These are phyloP conservation scores for Acanthamoeba lenticulata DNA, from an alignment of 208 protist genomes.

Conservation along the genomic window DNA sequence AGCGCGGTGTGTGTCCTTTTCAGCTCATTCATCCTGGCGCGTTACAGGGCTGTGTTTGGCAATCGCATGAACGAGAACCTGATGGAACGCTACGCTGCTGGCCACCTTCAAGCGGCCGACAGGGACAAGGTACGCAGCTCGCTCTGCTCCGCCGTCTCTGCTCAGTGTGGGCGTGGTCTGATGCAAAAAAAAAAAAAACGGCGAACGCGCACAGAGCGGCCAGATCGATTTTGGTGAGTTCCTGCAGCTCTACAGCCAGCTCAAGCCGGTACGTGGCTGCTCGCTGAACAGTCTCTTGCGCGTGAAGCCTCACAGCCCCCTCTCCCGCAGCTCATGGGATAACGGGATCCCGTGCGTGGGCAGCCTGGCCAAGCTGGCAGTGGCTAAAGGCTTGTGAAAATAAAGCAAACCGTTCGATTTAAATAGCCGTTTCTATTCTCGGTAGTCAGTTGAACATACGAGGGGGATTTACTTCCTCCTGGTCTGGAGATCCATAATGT, in stretches of 20 bases:
- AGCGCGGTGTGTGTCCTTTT: no score
- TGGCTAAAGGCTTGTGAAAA: no score
- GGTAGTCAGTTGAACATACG: no score
- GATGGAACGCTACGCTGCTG: constrained; percentile 9
- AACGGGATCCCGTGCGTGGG: no score
- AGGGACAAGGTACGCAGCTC: not conserved
- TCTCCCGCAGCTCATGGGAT: not conserved
- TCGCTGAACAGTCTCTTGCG: not conserved
- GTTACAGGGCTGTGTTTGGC: constrained; percentile 12
- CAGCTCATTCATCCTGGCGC: not conserved
- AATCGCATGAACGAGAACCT: constrained; percentile 54
- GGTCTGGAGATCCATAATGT: constrained; percentile 27
- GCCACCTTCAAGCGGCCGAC: constrained; percentile 29
- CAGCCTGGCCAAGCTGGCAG: no score
- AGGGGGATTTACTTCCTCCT: not conserved
- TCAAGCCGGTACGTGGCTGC: constrained; percentile 8
- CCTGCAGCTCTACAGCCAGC: constrained; percentile 27
- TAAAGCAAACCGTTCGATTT: no score
- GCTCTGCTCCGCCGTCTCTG: not conserved
- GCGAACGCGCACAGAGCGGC: not conserved
- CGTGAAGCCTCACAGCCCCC: not conserved
- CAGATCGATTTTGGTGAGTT: constrained; percentile 51
- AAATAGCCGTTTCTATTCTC: no score
- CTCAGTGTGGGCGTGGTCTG: not conserved
- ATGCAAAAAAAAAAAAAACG: not conserved